Evolutionary conservation across 176 grass and related monocot species (phyloP).

Genomic region (Avena sativa): DNA sequence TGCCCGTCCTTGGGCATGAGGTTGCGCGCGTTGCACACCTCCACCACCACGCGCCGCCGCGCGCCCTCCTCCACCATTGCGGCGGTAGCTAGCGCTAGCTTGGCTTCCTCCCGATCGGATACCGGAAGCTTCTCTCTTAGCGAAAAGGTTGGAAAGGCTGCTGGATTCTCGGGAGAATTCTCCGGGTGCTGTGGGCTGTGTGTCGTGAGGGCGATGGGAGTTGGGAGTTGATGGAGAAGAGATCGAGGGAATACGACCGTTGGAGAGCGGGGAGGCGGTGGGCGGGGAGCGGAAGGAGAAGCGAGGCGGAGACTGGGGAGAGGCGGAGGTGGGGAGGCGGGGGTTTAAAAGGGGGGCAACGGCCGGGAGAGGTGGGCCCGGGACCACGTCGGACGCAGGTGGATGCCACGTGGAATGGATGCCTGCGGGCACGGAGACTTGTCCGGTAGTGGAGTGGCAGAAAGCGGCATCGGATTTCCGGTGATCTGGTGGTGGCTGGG

Average conservation of each 20-base stretch:
- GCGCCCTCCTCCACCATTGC: conserved; percentile 60
- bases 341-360: conserved; percentile 57
- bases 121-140: conserved; percentile 35
- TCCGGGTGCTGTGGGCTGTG: neutral
- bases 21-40: conserved; percentile 91
- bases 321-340: neutral
- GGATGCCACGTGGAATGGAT: conserved; percentile 38
- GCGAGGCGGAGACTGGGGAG: neutral
- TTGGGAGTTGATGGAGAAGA: neutral
- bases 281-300: too few relatives aligned
- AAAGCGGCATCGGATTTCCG: neutral
- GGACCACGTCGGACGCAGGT: conserved; percentile 51
- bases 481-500: neutral
- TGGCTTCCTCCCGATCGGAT: neutral
- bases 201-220: neutral
- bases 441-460: conserved; percentile 42
- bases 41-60: conserved; percentile 73
- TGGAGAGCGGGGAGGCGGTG: neutral
- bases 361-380: conserved; percentile 22
- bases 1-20: conserved; percentile 99
- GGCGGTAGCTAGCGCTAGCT: neutral
- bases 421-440: conserved; percentile 49
- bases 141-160: neutral
- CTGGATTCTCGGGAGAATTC: conserved; percentile 12
- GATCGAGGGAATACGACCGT: conserved; percentile 40